These are phyloP conservation scores for Talaromyces atroroseus DNA, from an alignment of 2,329 filamentous ascomycete genomes.

Conservation along the genomic window DNA sequence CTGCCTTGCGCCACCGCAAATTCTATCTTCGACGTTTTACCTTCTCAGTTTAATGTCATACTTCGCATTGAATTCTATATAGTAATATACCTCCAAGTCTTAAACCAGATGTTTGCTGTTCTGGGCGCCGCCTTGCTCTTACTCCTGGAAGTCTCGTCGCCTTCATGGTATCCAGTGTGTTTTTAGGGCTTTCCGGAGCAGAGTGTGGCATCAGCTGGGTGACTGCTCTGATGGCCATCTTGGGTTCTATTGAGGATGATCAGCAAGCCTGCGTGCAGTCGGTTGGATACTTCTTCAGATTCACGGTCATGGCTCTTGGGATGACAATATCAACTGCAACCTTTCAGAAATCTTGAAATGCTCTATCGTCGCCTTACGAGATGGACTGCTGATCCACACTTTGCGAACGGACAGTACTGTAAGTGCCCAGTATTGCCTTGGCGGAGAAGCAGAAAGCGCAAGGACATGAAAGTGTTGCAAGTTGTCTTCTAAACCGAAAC, in stretches of 20 bases:
- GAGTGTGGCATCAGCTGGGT: neutral
- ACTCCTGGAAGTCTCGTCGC: neutral
- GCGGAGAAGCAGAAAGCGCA: constrained; percentile 67
- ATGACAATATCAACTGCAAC: constrained; percentile 69
- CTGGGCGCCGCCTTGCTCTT: neutral
- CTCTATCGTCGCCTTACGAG: constrained; percentile 61
- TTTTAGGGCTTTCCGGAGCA: neutral
- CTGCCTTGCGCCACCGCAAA: constrained; percentile 49
- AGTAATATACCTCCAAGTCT: constrained; percentile 75
- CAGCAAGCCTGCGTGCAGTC: constrained; percentile 84
- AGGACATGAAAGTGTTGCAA: constrained; percentile 63
- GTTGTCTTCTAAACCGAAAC: constrained; percentile 55
- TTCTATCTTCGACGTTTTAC: constrained; percentile 1
- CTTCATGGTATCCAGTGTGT: constrained; percentile 1
- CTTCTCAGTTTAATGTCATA: constrained; percentile 3
- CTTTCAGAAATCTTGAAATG: constrained; percentile 70
- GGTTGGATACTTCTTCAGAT: constrained; percentile 72
- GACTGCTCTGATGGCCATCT: neutral
- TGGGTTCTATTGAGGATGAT: constrained; percentile 46
- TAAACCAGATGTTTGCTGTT: constrained; percentile 21
- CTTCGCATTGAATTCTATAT: constrained; percentile 61
- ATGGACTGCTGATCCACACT: constrained; percentile 59
- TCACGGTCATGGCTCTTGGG: constrained; percentile 67
- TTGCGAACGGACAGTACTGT: constrained; percentile 69
- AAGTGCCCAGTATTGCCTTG: constrained; percentile 59